These are phyloP conservation scores for Fusarium sp. DNA, from an alignment of 2,329 filamentous ascomycete species.

Conservation along the genomic window DNA sequence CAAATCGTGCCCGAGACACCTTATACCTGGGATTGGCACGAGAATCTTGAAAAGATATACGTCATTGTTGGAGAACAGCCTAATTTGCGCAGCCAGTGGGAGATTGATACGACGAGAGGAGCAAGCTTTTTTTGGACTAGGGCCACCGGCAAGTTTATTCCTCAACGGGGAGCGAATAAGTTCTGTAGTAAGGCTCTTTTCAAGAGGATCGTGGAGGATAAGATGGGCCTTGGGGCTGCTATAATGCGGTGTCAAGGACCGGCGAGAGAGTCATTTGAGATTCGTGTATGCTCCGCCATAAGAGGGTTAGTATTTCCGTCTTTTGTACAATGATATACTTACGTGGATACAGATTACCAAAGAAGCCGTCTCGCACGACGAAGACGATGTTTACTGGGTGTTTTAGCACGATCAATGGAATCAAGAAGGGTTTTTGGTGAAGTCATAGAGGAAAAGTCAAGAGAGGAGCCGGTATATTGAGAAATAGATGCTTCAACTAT, in stretches of 20 bases:
- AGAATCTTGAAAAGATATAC: not conserved
- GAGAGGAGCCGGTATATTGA: no score
- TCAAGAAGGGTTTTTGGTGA: no score
- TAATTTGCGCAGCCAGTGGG: not conserved
- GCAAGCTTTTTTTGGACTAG: not conserved
- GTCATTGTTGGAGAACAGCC: conserved; percentile 3
- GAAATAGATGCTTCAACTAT: no score
- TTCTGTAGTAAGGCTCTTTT: not conserved
- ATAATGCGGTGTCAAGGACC: not conserved
- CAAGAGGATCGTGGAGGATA: not conserved
- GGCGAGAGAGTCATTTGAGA: not conserved
- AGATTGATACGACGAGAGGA: not conserved
- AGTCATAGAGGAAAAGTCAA: no score
- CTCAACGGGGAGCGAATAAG: not conserved
- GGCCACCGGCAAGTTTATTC: not conserved
- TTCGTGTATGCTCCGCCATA: not conserved
- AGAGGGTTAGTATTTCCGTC: not conserved
- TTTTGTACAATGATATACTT: fast-evolving
- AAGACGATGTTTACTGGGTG: no score
- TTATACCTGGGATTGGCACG: not conserved
- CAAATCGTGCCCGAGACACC: fast-evolving
- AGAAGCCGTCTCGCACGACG: fast-evolving
- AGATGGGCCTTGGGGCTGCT: not conserved
- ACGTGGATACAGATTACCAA: not conserved
- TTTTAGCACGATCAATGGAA: no score